These are phyloP conservation scores for Fraxinus pennsylvanica DNA, from an alignment of 257 asterid species.

Conservation along the genomic window DNA sequence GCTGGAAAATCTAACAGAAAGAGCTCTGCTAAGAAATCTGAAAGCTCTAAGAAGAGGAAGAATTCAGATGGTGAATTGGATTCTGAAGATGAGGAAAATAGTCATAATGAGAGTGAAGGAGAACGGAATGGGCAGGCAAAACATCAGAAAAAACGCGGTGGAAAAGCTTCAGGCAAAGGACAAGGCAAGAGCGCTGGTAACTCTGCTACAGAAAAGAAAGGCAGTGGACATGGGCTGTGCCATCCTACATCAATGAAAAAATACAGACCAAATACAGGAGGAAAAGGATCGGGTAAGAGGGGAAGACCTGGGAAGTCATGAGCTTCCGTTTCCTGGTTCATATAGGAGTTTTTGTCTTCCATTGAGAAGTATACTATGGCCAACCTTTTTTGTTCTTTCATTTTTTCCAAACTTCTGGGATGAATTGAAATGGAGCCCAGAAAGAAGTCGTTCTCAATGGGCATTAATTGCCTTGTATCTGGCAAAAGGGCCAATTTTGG, in stretches of 20 bases:
- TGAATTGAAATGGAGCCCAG: slow-evolving; percentile 30
- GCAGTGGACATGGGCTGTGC: slow-evolving; percentile 64
- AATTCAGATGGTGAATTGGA: slow-evolving; percentile 52
- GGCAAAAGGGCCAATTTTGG: slow-evolving; percentile 22
- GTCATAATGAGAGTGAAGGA: slow-evolving; percentile 49
- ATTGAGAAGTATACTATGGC: slow-evolving; percentile 26
- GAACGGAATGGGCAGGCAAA: slow-evolving; percentile 47
- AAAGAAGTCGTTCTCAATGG: slow-evolving; percentile 30
- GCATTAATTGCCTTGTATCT: slow-evolving; percentile 20
- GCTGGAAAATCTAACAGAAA: slow-evolving; percentile 44
- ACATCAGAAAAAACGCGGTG: slow-evolving; percentile 28
- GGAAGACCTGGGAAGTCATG: slow-evolving; percentile 71
- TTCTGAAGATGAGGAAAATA: slow-evolving; percentile 54
- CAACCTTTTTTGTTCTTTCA: neutral
- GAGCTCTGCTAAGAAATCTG: slow-evolving; percentile 40
- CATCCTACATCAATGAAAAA: slow-evolving; percentile 52
- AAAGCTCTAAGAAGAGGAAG: slow-evolving; percentile 66
- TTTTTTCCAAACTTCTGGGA: slow-evolving; percentile 25
- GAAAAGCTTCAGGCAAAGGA: slow-evolving; percentile 48
- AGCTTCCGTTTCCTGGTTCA: slow-evolving; percentile 21
- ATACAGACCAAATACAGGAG: slow-evolving; percentile 29
- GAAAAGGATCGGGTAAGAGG: slow-evolving; percentile 53
- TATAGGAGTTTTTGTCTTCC: neutral
- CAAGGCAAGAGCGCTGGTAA: slow-evolving; percentile 47
- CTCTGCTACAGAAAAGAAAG: slow-evolving; percentile 40